Base-by-base conservation (phyloP, 2,329 filamentous ascomycete species). In the Diplodia intermedia region DNA sequence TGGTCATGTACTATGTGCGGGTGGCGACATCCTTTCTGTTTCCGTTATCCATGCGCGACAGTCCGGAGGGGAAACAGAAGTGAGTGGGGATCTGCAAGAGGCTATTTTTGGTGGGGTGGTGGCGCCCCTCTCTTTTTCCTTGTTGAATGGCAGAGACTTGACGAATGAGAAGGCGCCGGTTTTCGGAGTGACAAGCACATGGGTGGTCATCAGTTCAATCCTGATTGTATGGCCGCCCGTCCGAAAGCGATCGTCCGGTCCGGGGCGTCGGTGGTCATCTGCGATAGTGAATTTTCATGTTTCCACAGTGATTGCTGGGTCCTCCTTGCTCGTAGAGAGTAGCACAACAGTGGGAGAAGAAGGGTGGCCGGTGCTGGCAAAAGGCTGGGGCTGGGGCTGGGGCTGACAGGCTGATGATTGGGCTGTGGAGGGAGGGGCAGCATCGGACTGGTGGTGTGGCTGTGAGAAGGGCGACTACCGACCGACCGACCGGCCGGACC, bases 71-170 rank as follows among this genome's bases (percentile, higher is more conserved):
- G 20, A 26, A 26, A 29, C 15, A n/a, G 4, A n/a, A 26, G n/a
- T 18, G 52, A 18, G 29, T 23, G 29, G 29, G 53, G 53, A 20
- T 36, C 15, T 33, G 53, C 53, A 23, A 23, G 50, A 20, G 31
- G n/a, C 53, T 56, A 56, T 56, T 56, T 56, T 56, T 56, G 31
- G 53, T 3, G 29, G 53, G 23, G 50, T 38, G 23, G 50, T 38
- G 11, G 36, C 36, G 36, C 8, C 43, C 7, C 43, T 47, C n/a
- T 47, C 11, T n/a, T 47, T 47, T 47, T 47, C 2, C 43, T 47
- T n/a, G n/a, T 29, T 29, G 26, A 20, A 29, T 15, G 23, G 50
- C 7, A 15, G 50, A 53, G 26, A 53, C 50, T 11, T 26, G 50
- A 31, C 50, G 50, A 53, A 53, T 53, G 23, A 53, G 14, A 29